Evolutionary conservation across 257 asterid species (phyloP), one percentile per base, ranked within the genome.

Genomic region (Capsicum pubescens): DNA sequence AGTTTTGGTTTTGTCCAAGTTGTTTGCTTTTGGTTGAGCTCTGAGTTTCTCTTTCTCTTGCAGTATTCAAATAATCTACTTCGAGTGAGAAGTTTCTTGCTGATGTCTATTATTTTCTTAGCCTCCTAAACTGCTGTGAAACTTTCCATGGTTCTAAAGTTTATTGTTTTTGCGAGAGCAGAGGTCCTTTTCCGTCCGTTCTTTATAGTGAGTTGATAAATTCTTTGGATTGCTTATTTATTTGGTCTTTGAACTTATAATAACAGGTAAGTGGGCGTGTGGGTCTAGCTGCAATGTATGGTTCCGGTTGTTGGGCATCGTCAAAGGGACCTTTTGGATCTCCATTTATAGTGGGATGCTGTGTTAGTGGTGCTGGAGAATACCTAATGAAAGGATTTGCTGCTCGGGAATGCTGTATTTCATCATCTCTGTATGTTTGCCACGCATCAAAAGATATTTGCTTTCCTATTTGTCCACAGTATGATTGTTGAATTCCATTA

Each of bases 241-340:
- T 39, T 69, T 15, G 14, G n/a, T 36, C 36, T n/a, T 82, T 35
- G 50, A 66, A 60, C 85, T 39, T 61, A 52, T 70, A 35, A 52
- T 70, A 35, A 71, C 91, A 96, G 98, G 98, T 92, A 12, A 91
- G 93, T 85, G 99, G 99, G 46, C 97, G 98, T 79, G 97, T 96
- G 55, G 99, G 99, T 82, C 89, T 96, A 86, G 99, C 98, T 15
- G 99, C 97, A 90, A 91, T 86, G 78, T 94, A 94, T 80, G 99
- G 99, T 80, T 91, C 94, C 55, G 99, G 99, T 81, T 96, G 99
- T 84, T 96, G 99, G 99, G 98, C 97, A 77, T 96, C 95, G 64
- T 81, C 95, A 60, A 89, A 70, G 89, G 91, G 89, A 66, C 87
- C 92, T 72, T 86, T 86, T 12, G 97, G 90, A 59, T 85, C 89